Evolutionary conservation across 257 asterid genomes (phyloP).

Genomic region (Handroanthus guayacan): DNA sequence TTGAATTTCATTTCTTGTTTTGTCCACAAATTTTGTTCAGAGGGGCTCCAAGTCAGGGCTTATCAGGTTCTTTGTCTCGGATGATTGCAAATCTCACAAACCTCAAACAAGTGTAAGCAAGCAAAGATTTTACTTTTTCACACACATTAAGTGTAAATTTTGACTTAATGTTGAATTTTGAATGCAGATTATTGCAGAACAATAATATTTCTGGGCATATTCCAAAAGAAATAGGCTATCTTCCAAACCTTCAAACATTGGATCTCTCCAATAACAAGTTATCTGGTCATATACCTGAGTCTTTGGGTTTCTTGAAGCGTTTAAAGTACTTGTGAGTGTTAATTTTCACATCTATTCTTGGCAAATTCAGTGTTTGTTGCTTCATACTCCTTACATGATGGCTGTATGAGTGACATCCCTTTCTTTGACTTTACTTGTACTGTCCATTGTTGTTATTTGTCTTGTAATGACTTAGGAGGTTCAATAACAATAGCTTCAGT

Average conservation of each 20-base stretch:
- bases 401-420: constrained; percentile 36
- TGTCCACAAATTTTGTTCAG: constrained; percentile 44
- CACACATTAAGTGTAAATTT: too few relatives aligned
- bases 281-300: constrained; percentile 70
- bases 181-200: constrained; percentile 76
- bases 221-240: constrained; percentile 80
- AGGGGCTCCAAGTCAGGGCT: constrained; percentile 96
- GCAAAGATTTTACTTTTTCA: neutral
- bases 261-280: constrained; percentile 86
- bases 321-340: constrained; percentile 83
- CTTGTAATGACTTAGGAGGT: constrained; percentile 76
- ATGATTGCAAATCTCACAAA: constrained; percentile 84
- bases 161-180: too few relatives aligned
- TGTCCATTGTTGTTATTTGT: constrained; percentile 53
- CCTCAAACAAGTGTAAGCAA: constrained; percentile 90
- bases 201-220: constrained; percentile 85
- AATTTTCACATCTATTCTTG: constrained; percentile 11
- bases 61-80: constrained; percentile 88
- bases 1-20: constrained; percentile 26
- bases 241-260: constrained; percentile 80
- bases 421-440: constrained; percentile 42
- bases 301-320: constrained; percentile 65
- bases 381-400: too few relatives aligned
- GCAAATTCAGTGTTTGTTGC: constrained; percentile 29
- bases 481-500: constrained; percentile 92